Percentiles rank a stretch among this genome's conserved stretches.
Evolutionary conservation across 345 rosid genomes (phyloP).

Genomic region (Dovyalis caffra): DNA sequence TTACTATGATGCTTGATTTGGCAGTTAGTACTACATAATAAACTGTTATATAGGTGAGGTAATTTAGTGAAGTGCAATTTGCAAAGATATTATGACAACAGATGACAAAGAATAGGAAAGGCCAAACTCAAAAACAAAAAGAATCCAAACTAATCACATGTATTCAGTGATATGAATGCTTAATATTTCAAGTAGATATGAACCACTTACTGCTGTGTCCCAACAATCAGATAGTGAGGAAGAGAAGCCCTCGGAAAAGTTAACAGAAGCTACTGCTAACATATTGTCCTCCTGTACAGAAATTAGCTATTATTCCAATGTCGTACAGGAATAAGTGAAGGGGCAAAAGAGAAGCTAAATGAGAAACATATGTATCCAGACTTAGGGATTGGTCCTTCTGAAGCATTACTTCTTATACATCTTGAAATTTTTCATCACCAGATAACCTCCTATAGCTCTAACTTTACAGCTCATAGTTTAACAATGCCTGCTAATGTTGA

Average conservation of each 20-base stretch:
- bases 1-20: not conserved
- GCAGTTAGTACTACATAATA: not conserved
- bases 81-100: not conserved
- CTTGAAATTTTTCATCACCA: not conserved
- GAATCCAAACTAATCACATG: not conserved
- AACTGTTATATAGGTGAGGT: not conserved
- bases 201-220: constrained; percentile 54
- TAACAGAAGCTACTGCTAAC: constrained; percentile 65
- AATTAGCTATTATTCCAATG: constrained; percentile 10
- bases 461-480: not conserved
- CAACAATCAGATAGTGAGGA: constrained; percentile 63
- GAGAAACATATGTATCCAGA: not conserved
- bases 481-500: not conserved
- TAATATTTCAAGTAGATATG: not conserved
- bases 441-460: not conserved
- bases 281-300: constrained; percentile 54
- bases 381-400: not conserved
- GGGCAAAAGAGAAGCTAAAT: not conserved
- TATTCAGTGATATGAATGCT: not conserved
- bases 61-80: not conserved
- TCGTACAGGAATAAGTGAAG: not conserved
- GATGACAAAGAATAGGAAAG: not conserved
- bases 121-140: not conserved
- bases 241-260: constrained; percentile 61
- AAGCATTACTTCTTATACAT: not conserved